Evolutionary conservation across 2,329 filamentous ascomycete species (phyloP).

Genomic region (Cytospora piceae): DNA sequence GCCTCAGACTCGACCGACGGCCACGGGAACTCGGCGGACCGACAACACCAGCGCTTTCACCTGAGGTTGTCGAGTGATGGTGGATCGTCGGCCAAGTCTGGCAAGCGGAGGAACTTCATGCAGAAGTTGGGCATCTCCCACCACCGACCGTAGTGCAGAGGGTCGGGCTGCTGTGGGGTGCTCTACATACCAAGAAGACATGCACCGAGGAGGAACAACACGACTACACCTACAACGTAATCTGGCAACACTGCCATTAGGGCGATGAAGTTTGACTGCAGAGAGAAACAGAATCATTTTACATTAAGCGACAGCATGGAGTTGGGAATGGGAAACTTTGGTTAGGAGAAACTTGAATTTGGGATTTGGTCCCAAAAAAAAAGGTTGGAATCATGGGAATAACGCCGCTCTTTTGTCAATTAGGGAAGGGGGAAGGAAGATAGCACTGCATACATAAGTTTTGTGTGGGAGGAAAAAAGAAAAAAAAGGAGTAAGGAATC

Average conservation of each 20-base stretch:
- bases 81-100: conserved; percentile 24
- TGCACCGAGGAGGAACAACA: not conserved
- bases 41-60: conserved; percentile 6
- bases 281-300: not conserved
- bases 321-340: conserved; percentile 15
- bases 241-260: not conserved
- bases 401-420: conserved; percentile 19
- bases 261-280: not conserved
- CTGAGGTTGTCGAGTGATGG: conserved; percentile 20
- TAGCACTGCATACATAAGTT: not conserved
- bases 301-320: conserved; percentile 24
- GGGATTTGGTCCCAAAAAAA: conserved; percentile 1
- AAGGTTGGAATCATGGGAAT: conserved; percentile 4
- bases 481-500: not conserved
- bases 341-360: not conserved
- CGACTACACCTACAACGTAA: not conserved
- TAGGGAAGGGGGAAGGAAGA: not conserved
- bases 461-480: not conserved
- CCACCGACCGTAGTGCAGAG: conserved; percentile 13
- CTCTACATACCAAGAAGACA: not conserved
- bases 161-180: not conserved
- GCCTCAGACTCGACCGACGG: conserved; percentile 35
- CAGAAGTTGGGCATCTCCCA: conserved; percentile 25
- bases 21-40: conserved; percentile 30
- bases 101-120: conserved; percentile 28